Base-by-base conservation (phyloP, 1,284 basidiomycete species). In the Tylopilus sp. region DNA sequence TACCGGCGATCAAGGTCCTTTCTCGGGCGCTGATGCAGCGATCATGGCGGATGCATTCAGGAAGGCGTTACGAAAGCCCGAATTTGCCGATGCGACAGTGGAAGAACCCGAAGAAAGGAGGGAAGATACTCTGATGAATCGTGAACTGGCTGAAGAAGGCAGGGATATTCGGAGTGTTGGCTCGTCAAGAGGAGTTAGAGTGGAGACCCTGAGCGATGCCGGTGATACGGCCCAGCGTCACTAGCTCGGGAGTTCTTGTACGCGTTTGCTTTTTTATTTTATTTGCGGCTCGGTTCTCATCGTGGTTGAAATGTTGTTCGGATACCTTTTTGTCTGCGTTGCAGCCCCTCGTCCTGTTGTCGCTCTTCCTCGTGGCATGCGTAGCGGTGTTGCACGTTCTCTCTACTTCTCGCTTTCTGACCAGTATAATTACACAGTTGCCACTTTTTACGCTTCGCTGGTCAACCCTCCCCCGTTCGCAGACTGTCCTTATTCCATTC, bases 31-130 rank as follows among this genome's bases (percentile, higher is more conserved):
- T 26, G 89, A 92, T 66, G 89, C 89, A 43, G 86, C 87, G 26
- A 88, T 92, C 61, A 90, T 92, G 83, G 89, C 89, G 26, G 83
- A 88, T 68, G 89, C 90, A 6, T 92, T 92, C 71, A 75, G 89
- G 57, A 83, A 86, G 65, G 85, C 86, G 52, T 71, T 92, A 55
- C 76, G 90, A 59, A 90, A 91, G 67, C 89, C 89, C 4, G 89
- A 90, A 61, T 92, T 92, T 65, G 77, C 82, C 12, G 77, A 69
- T 26, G 66, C 74, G 39, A 77, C 82, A 6, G 76, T 81, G 8
- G 85, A 88, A 60, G 88, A 90, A 63, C 84, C 79, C 31, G 66
- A 68, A 19, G 70, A 70, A 30, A 70, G 71, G 45, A 71, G 68
- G 44, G 71, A 74, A 37, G 73, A 74, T 43, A 66, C 74, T 46